Conservation (phyloP, 179 eudicot species). For the Silene vulgaris region DNA sequence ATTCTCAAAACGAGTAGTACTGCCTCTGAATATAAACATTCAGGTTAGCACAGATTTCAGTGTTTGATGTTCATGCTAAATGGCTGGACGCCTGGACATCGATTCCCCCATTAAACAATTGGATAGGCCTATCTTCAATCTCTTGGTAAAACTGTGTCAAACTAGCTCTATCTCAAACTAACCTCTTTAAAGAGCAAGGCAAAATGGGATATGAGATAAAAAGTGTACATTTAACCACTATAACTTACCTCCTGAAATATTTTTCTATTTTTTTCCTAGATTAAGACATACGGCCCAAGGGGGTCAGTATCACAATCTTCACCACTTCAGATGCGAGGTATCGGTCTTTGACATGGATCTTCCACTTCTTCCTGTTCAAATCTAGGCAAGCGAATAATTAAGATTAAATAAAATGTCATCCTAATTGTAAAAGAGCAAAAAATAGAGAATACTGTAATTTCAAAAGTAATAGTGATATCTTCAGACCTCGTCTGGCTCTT, state of each 20-base stretch:
- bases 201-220: neutral
- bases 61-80: neutral
- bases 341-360: conserved; percentile 46
- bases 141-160: neutral
- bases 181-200: neutral
- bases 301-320: conserved; percentile 55
- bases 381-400: conserved; percentile 12
- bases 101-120: neutral
- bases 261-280: conserved; percentile 15
- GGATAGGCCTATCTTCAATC: too few relatives aligned
- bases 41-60: neutral
- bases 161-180: neutral
- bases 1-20: neutral
- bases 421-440: neutral
- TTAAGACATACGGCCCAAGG: conserved; percentile 36
- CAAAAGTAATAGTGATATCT: neutral
- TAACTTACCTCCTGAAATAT: conserved; percentile 7
- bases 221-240: neutral
- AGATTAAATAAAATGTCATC: neutral
- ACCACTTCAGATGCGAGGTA: conserved; percentile 67
- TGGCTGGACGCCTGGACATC: too few relatives aligned
- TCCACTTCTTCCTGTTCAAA: conserved; percentile 44
- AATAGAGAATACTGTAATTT: neutral
- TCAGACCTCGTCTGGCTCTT: conserved; percentile 65
- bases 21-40: neutral